phyloP scores from a whole-genome alignment of 2,329 filamentous ascomycete genomes.

The Exserohilum turcica region DNA sequence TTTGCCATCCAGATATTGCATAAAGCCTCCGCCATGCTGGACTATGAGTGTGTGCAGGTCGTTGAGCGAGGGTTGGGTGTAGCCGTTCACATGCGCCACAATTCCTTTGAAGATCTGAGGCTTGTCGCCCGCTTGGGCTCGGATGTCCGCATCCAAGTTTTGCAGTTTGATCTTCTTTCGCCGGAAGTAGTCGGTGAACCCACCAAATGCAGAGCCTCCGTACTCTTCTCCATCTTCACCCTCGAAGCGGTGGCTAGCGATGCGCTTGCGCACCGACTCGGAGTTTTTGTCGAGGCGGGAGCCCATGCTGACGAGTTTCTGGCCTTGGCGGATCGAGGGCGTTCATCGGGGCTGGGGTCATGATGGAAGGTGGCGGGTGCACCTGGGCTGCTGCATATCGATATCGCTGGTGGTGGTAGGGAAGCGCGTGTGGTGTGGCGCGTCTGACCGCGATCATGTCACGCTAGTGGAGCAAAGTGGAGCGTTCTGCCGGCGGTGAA shows the following conservation, averaged over 20 bases:
- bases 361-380: constrained; percentile 21
- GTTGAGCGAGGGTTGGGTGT: constrained; percentile 90
- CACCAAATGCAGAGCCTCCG: constrained; percentile 81
- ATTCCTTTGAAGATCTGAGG: constrained; percentile 89
- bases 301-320: constrained; percentile 56
- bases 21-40: constrained; percentile 88
- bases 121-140: constrained; percentile 69
- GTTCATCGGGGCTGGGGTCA: constrained; percentile 32
- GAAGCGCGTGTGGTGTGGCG: constrained; percentile 19
- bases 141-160: constrained; percentile 84
- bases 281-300: constrained; percentile 66
- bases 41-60: constrained; percentile 89
- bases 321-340: constrained; percentile 19
- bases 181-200: constrained; percentile 88
- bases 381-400: constrained; percentile 5
- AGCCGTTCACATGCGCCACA: constrained; percentile 91
- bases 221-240: constrained; percentile 92
- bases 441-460: constrained; percentile 16
- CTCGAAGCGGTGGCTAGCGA: constrained; percentile 73
- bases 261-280: constrained; percentile 64
- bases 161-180: constrained; percentile 97
- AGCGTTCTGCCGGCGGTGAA: constrained; percentile 35
- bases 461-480: constrained; percentile 18
- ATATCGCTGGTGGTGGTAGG: constrained; percentile 3
- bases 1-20: constrained; percentile 94